These are phyloP conservation scores for Calamus simplicifolius DNA, from an alignment of 176 grass and related monocot species.

Conservation along the genomic window DNA sequence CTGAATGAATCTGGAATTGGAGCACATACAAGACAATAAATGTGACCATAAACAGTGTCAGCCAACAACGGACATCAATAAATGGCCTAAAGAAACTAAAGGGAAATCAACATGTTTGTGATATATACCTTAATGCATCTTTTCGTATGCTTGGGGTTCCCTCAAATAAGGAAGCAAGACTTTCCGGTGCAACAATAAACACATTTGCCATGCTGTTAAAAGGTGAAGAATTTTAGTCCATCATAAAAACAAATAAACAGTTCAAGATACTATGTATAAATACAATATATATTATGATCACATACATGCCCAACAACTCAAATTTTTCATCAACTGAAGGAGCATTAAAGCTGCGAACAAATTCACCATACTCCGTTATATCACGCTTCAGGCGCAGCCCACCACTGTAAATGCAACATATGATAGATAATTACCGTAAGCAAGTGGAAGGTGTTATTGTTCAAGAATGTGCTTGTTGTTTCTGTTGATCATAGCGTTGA, in stretches of 20 bases:
- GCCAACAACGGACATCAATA: background rate
- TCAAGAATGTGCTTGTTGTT: too few species aligned
- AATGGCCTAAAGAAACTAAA: background rate
- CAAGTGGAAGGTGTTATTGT: too few species aligned
- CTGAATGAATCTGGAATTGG: conserved; percentile 82
- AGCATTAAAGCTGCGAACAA: conserved; percentile 88
- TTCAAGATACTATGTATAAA: too few species aligned
- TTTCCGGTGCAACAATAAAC: conserved; percentile 98
- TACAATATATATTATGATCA: background rate
- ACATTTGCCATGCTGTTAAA: conserved; percentile 72
- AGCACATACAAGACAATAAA: background rate
- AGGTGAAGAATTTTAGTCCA: conserved; percentile 3
- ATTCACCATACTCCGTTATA: conserved; percentile 96
- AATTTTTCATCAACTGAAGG: conserved; percentile 98
- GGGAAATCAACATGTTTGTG: conserved; percentile 1
- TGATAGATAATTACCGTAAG: background rate
- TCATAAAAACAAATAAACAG: background rate
- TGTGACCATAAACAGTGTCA: background rate
- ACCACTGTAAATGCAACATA: conserved; percentile 46
- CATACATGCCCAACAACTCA: conserved; percentile 96
- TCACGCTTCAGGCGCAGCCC: conserved; percentile 94
- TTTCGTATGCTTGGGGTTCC: conserved; percentile 89
- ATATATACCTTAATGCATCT: conserved; percentile 75
- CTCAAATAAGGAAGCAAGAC: conserved; percentile 88
- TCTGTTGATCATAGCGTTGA: too few species aligned